These are phyloP conservation scores for Adansonia gregorii DNA, from an alignment of 441 rosid genomes.

Conservation along the genomic window DNA sequence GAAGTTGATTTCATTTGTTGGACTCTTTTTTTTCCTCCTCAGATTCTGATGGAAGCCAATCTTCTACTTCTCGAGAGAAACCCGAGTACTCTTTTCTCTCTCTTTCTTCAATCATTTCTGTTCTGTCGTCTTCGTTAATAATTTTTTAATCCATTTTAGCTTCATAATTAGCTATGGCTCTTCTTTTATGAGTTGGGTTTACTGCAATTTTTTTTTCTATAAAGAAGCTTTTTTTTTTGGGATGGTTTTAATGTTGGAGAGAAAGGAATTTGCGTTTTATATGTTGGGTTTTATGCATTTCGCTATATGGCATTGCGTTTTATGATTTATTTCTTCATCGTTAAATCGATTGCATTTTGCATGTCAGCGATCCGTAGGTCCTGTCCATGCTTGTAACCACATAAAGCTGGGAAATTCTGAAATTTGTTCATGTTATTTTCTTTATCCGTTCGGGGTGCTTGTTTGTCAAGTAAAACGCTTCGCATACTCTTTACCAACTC, in stretches of 20 bases:
- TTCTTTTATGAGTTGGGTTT: constrained; percentile 21
- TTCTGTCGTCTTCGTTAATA: background rate
- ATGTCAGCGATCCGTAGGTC: constrained; percentile 34
- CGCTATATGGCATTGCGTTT: constrained; percentile 18
- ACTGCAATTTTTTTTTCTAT: constrained; percentile 1
- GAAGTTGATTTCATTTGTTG: constrained; percentile 32
- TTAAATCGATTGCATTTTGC: constrained; percentile 34
- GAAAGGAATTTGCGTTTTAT: constrained; percentile 11
- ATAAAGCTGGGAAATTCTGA: constrained; percentile 4
- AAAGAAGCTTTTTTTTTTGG: constrained; percentile 25
- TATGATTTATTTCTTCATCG: constrained; percentile 13
- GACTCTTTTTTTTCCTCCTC: constrained; percentile 29
- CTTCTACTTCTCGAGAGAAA: constrained; percentile 59
- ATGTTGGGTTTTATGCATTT: constrained; percentile 21
- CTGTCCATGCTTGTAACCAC: constrained; percentile 16
- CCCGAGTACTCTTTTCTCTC: constrained; percentile 55
- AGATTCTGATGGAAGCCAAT: constrained; percentile 67
- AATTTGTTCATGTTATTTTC: background rate
- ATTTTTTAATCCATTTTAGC: background rate
- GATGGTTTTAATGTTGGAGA: constrained; percentile 28
- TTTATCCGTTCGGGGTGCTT: background rate
- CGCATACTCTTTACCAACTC: background rate
- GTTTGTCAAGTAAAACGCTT: constrained; percentile 16
- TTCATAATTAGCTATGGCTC: constrained; percentile 29
- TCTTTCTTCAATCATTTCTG: constrained; percentile 10